A percentile compares a stretch with the other conserved stretches of the same genome.
These are phyloP conservation scores for Plantago coronopus DNA, from an alignment of 305 asterid species.

Conservation along the genomic window DNA sequence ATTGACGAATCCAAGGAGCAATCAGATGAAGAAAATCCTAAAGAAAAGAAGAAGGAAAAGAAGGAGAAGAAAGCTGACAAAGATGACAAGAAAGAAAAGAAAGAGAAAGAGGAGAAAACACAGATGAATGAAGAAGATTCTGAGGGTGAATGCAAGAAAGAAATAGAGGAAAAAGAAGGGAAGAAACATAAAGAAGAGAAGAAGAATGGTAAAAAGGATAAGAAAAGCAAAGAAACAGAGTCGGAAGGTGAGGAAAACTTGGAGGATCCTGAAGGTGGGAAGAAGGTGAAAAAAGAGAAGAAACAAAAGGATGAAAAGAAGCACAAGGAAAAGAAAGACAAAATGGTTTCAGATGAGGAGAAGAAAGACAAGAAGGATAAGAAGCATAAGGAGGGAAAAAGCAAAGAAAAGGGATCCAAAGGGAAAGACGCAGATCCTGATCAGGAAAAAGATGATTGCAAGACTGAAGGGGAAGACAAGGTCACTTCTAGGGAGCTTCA, in stretches of 20 bases:
- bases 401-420: conserved; percentile 1
- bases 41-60: conserved; percentile 16
- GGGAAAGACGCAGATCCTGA: conserved; percentile 19
- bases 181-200: conserved; percentile 18
- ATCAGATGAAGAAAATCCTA: conserved; percentile 15
- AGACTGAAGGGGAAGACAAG: conserved; percentile 21
- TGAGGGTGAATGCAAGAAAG: conserved; percentile 25
- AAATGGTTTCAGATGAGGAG: conserved; percentile 14
- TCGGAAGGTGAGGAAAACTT: conserved; percentile 16
- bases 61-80: conserved; percentile 23
- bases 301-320: conserved; percentile 18
- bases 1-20: conserved; percentile 7
- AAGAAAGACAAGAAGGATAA: conserved; percentile 22
- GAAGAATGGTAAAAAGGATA: conserved; percentile 24
- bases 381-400: conserved; percentile 16
- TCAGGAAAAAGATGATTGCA: conserved; percentile 20
- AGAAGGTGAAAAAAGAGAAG: conserved; percentile 19
- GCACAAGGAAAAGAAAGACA: conserved; percentile 8
- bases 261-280: conserved; percentile 19
- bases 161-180: conserved; percentile 11
- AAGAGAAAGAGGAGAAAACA: conserved; percentile 8
- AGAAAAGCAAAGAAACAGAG: conserved; percentile 14
- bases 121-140: conserved; percentile 14
- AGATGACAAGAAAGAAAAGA: conserved; percentile 21
- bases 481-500: conserved; percentile 35